Evolutionary conservation across 164 flowering plant genomes (phyloP).

Genomic region (Annona squamosa): DNA sequence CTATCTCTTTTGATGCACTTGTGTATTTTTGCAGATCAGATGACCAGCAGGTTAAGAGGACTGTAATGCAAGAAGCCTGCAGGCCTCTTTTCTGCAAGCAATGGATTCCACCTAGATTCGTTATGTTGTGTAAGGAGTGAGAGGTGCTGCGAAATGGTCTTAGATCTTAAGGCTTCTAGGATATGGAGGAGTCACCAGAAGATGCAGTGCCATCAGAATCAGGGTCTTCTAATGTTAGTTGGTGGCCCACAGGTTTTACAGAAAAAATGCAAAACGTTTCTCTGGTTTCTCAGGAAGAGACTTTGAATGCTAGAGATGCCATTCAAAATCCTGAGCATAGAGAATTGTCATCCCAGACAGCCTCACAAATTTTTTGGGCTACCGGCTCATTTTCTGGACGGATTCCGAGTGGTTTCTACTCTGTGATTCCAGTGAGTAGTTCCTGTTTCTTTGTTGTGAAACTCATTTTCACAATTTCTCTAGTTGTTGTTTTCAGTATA

Average conservation of each 20-base stretch:
- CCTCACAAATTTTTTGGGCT: slow-evolving; percentile 84
- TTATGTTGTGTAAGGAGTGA: slow-evolving; percentile 40
- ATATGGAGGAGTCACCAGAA: slow-evolving; percentile 78
- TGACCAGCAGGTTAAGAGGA: slow-evolving; percentile 9
- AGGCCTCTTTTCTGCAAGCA: slow-evolving; percentile 6
- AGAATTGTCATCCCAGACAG: slow-evolving; percentile 43
- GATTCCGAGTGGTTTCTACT: slow-evolving; percentile 95
- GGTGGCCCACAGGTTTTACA: slow-evolving; percentile 78
- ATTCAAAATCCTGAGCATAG: slow-evolving; percentile 33
- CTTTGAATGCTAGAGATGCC: slow-evolving; percentile 29
- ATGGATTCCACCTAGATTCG: slow-evolving; percentile 7
- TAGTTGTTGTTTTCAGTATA: not conserved
- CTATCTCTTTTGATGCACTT: not conserved
- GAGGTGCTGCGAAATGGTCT: slow-evolving; percentile 52
- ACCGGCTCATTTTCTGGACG: slow-evolving; percentile 74
- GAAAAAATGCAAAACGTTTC: slow-evolving; percentile 74
- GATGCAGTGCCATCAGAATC: slow-evolving; percentile 58
- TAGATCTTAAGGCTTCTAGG: slow-evolving; percentile 29
- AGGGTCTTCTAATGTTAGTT: slow-evolving; percentile 54
- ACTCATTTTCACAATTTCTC: not conserved
- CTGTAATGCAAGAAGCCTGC: slow-evolving; percentile 6
- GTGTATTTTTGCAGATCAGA: slow-evolving; percentile 16
- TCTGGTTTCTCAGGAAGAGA: slow-evolving; percentile 51
- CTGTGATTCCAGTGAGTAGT: slow-evolving; percentile 73
- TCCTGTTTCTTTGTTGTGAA: not conserved